Base-by-base conservation (phyloP, 768 basidiomycete species). In the Stropharia rugosoannulata region DNA sequence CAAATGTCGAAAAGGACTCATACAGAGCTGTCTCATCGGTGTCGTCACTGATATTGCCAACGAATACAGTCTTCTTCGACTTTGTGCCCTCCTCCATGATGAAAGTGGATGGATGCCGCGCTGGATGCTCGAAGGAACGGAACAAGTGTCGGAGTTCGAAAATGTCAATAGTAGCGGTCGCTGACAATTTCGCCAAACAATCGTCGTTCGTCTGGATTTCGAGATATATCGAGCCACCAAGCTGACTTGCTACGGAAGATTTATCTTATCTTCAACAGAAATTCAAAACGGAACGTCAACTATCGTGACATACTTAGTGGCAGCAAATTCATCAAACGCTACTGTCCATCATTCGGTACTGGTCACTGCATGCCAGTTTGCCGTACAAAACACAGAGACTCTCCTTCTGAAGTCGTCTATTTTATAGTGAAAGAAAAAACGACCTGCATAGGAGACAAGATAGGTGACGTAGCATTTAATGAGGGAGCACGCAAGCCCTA, bases 1-100 rank as follows among this genome's bases (percentile, higher is more conserved):
- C 95, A 70, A 98, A 98, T 5, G 90, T 85, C 18, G 88, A 82
- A 72, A 98, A 98, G 18, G 78, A 78, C 59, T 95, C 84, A 66
- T 93, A 81, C 29, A 98, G 78, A 48, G 80, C 72, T 10, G 76
- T 70, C 69, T 96, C 92, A 68, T 95, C 88, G 42, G 93, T 85
- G 62, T 94, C 89, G 58, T 94, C 90, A 44, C 80, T 82, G 49
- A 97, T 79, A 0, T 90, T 90, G 44, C 92, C 93, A 61, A 94
- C 78, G 68, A 90, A 94, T 49, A 95, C 70, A 36, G 93, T 93
- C 72, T 89, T 90, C 70, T 93, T 94, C n/a, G 83, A 73, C 71
- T 86, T 90, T 19, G 87, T 81, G 57, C 90, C 91, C 72, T 91
- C 87, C 70, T 93, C 89, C 88, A 91, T 91, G 61, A 40, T 54